Base-by-base conservation (phyloP, 2,329 filamentous ascomycete genomes). In the Claviceps citrina region DNA sequence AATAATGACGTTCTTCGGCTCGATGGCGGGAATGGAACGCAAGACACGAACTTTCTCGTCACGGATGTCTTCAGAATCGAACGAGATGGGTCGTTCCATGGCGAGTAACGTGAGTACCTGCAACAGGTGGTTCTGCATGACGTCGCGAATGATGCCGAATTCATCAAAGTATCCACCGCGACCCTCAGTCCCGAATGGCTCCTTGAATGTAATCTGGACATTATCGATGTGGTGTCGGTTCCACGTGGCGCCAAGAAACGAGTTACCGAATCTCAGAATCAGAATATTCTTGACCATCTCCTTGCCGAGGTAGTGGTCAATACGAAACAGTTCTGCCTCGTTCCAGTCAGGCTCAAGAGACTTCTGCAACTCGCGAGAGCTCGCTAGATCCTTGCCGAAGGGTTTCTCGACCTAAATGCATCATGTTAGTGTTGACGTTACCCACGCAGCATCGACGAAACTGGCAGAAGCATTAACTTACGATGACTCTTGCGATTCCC, bases 281-380 rank as follows among this genome's bases (percentile, higher is more conserved):
- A 98, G 73, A 51, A 98, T 93, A 67, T 98, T 98, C 78, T 98
- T 98, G 55, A 98, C 91, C 91, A 98, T 98, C 67, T 98, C 91
- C 73, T 98, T 98, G 55, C 93, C 93, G 36, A 98, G 77, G 64
- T 98, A 98, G 68, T 98, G 91, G 62, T 98, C 91, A 56, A 98
- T 98, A 58, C 91, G 86, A 78, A 93, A 98, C 51, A 98, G 80
- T 67, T 98, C 91, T 40, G 96, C 89, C 65, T 98, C 93, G 57
- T 84, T 91, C 93, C 91, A 98, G 67, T 98, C 86, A 32, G 91
- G 91, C 58, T 89, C 84, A 47, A 98, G 76, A 7, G 91, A 93
- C 62, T 84, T 86, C 60, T 96, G 89, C 45, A 98, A 76, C 64
- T 94, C 85, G 44, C 91, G 80, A 40, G 91, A 96, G 67, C 87